These are phyloP conservation scores for Zygosaccharomyces rouxii DNA, from an alignment of 805 yeast species.

Conservation along the genomic window DNA sequence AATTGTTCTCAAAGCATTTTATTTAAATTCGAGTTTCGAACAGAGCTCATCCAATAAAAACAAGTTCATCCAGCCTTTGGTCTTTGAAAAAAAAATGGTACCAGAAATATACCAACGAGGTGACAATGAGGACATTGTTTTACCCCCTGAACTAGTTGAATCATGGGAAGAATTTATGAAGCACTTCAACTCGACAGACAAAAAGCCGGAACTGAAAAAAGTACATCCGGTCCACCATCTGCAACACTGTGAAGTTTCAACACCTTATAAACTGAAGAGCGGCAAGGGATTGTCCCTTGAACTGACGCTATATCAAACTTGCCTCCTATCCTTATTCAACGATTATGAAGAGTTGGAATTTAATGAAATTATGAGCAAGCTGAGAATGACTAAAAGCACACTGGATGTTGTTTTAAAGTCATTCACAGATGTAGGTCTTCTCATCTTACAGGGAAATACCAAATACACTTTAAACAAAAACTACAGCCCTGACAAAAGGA, in stretches of 20 bases:
- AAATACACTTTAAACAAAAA: slow-evolving; percentile 18
- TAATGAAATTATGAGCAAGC: slow-evolving; percentile 7
- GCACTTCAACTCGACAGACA: slow-evolving; percentile 9
- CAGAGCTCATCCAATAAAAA: not conserved
- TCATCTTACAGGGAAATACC: slow-evolving; percentile 8
- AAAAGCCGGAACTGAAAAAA: slow-evolving; percentile 15
- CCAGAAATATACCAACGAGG: slow-evolving; percentile 17
- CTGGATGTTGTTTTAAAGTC: slow-evolving; percentile 19
- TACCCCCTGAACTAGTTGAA: slow-evolving; percentile 21
- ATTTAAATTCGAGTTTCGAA: slow-evolving; percentile 4
- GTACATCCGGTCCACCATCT: slow-evolving; percentile 23
- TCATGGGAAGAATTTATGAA: slow-evolving; percentile 18
- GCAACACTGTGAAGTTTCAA: slow-evolving; percentile 30
- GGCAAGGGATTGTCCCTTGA: slow-evolving; percentile 20
- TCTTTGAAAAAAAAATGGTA: slow-evolving; percentile 23
- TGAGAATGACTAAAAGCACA: slow-evolving; percentile 7
- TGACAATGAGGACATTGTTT: slow-evolving; percentile 2
- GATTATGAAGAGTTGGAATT: slow-evolving; percentile 14
- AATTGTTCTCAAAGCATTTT: slow-evolving; percentile 6
- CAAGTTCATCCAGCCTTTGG: slow-evolving; percentile 14
- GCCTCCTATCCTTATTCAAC: slow-evolving; percentile 26
- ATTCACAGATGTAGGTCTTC: slow-evolving; percentile 18
- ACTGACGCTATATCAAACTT: slow-evolving; percentile 27
- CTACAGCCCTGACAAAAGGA: slow-evolving; percentile 23
- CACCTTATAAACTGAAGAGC: slow-evolving; percentile 17